These are phyloP conservation scores for Quercus cerris DNA, from an alignment of 306 rosid genomes.

Conservation along the genomic window DNA sequence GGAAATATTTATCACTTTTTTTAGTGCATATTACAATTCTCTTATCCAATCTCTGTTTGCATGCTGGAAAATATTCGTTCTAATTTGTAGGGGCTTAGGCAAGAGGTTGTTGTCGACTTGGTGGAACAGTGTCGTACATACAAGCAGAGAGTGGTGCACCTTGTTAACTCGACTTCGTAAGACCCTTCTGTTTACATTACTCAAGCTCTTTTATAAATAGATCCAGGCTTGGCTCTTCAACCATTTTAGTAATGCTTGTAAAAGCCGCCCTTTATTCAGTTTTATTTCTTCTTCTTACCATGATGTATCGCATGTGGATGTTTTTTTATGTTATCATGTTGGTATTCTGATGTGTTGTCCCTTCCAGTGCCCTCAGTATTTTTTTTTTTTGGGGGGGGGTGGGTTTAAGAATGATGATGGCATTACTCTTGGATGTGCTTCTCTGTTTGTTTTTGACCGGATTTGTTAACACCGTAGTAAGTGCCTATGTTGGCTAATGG, in stretches of 20 bases:
- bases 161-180: slow-evolving; percentile 95
- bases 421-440: too few species aligned
- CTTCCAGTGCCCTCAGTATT: too few species aligned
- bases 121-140: slow-evolving; percentile 87
- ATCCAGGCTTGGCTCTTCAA: too few species aligned
- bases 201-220: not conserved
- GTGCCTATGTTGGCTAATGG: too few species aligned
- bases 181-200: slow-evolving; percentile 28
- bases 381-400: too few species aligned
- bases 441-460: too few species aligned
- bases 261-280: not conserved
- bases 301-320: too few species aligned
- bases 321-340: too few species aligned
- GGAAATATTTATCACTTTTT: slow-evolving; percentile 2
- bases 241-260: not conserved
- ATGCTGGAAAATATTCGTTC: slow-evolving; percentile 12
- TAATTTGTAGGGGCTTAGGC: slow-evolving; percentile 71
- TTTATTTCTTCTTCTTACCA: not conserved
- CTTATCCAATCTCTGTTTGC: not conserved
- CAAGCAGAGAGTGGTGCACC: slow-evolving; percentile 97
- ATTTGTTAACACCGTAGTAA: too few species aligned
- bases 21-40: slow-evolving; percentile 4
- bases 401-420: too few species aligned
- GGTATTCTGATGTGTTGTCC: too few species aligned
- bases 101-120: slow-evolving; percentile 95